Evolutionary conservation across 441 rosid genomes (phyloP).

Genomic region (Dalechampia spathulata): DNA sequence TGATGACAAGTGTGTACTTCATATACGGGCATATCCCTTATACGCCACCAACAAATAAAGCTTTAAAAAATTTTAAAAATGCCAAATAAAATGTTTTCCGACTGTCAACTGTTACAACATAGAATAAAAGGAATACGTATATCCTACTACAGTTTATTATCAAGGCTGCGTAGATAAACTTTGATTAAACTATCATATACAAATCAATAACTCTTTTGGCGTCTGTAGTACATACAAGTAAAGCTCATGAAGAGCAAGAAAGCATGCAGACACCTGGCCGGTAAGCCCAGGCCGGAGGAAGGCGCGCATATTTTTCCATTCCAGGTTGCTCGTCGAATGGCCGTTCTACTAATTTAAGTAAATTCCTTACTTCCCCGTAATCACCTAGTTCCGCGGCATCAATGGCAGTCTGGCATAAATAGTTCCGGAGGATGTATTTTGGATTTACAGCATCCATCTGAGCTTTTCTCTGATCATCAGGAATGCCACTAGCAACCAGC

Average conservation of each 20-base stretch:
- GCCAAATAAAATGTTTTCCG: conserved; percentile 3
- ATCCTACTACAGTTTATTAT: conserved; percentile 10
- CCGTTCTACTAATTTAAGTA: conserved; percentile 69
- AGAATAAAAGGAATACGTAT: conserved; percentile 9
- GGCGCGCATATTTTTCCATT: conserved; percentile 92
- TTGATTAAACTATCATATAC: conserved; percentile 21
- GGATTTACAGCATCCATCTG: conserved; percentile 86
- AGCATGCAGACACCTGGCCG: conserved; percentile 98
- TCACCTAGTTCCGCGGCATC: conserved; percentile 91
- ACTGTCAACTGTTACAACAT: conserved; percentile 6
- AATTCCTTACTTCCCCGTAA: conserved; percentile 61
- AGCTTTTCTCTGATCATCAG: conserved; percentile 79
- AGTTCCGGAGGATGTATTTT: conserved; percentile 76
- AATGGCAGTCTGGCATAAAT: conserved; percentile 86
- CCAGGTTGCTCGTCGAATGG: conserved; percentile 89
- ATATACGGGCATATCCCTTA: too few species aligned
- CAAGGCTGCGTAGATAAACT: background rate
- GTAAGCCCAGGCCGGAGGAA: conserved; percentile 99
- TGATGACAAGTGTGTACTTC: too few species aligned
- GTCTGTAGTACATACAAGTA: conserved; percentile 6
- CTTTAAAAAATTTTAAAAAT: too few species aligned
- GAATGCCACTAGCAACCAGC: conserved; percentile 56
- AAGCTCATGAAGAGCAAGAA: conserved; percentile 87
- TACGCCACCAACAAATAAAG: too few species aligned
- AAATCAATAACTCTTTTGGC: conserved; percentile 1